Evolutionary conservation across 139 green algal genomes (phyloP), one percentile per base, ranked within the genome.

Genomic region (Closterium sp.): DNA sequence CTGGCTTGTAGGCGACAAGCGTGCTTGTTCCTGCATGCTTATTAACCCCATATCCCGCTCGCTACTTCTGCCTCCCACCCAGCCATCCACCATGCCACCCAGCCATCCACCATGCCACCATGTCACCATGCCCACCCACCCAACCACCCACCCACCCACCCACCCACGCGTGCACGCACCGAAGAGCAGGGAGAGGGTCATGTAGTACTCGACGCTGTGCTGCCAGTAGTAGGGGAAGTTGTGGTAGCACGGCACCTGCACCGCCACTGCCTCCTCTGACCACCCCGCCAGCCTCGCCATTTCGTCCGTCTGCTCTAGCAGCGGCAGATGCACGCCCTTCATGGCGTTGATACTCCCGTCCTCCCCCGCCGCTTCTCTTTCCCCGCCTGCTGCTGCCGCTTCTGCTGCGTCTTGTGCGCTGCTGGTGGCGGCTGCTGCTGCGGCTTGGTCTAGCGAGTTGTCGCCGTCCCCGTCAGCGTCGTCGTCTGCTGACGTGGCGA

Each of bases 181-280:
- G 85, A 31, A 31, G 28, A 90, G 29, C 29, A 90, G 88, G 0
- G 88, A 90, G 29, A 90, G 88, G 2, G 70, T 29, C 27, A 90
- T 70, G 88, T 86, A 90, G 70, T 90, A 90, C 27, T 50, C 88
- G 38, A 90, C 88, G 70, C 88, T 90, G 29, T 90, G 88, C 88
- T 90, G 88, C 50, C 50, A 73, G 50, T 73, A 73, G 50, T 73
- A 73, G 50, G 50, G 50, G 50, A 73, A 73, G 50, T 73, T 73
- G 50, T 73, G 50, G 50, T 73, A 73, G 13, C 50, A 73, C 50
- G 50, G 50, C 50, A 73, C 50, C 50, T 73, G 50, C 50, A 73
- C 50, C 2, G 50, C 50, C 50, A 73, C 50, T 11, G 50, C 50
- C 50, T 73, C 50, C 13, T 21, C 13, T 4, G 50, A 73, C 50